A percentile compares a stretch with the other conserved stretches of the same genome.
These are phyloP conservation scores for Talaromyces sp. DNA, from an alignment of 2,329 filamentous ascomycete genomes.

Conservation along the genomic window DNA sequence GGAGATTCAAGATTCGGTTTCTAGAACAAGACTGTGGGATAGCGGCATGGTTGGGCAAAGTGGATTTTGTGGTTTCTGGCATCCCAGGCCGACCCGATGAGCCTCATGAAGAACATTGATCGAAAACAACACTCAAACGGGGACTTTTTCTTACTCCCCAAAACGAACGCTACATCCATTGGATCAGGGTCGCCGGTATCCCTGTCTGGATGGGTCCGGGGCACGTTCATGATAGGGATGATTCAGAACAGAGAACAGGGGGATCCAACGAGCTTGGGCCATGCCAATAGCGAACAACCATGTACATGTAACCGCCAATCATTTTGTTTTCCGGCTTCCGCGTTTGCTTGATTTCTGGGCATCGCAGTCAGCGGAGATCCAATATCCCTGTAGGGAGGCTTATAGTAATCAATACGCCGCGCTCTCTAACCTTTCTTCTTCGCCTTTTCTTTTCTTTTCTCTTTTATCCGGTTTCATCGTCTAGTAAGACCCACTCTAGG, in stretches of 20 bases:
- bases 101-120: neutral
- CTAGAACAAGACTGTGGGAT: neutral
- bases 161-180: neutral
- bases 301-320: constrained; percentile 6
- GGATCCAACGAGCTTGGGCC: neutral
- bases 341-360: constrained; percentile 10
- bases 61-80: neutral
- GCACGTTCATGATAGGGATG: neutral
- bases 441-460: constrained; percentile 2
- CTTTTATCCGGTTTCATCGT: constrained; percentile 1
- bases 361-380: neutral
- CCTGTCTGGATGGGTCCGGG: neutral
- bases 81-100: neutral
- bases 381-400: neutral
- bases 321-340: constrained; percentile 9
- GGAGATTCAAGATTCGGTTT: neutral
- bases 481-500: neutral
- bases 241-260: neutral
- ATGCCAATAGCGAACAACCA: constrained; percentile 2
- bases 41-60: neutral
- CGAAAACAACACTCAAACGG: neutral
- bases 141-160: neutral
- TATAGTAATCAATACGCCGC: neutral
- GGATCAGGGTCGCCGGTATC: neutral
- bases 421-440: neutral